Percentiles rank a stretch among this genome's conserved stretches.
phyloP scores from a whole-genome alignment of 768 basidiomycete species.

The Boletus subcaerulescens region DNA sequence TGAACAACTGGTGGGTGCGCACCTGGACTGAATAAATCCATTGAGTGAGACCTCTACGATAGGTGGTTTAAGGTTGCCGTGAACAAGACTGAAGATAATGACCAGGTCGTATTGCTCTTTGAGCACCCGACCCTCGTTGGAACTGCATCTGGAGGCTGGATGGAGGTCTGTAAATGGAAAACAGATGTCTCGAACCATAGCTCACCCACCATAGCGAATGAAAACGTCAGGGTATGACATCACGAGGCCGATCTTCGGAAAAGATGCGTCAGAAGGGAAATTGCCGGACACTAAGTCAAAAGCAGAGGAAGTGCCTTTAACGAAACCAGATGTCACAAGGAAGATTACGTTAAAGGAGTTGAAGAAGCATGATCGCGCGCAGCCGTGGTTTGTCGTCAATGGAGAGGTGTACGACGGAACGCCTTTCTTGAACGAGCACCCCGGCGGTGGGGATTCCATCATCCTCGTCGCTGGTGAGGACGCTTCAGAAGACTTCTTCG shows the following conservation, averaged over 20 bases:
- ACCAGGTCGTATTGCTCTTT: constrained; percentile 36
- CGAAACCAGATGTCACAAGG: constrained; percentile 41
- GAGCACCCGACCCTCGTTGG: constrained; percentile 61
- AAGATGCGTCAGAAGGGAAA: neutral
- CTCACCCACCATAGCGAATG: constrained; percentile 33
- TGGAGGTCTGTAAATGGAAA: constrained; percentile 38
- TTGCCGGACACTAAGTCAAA: neutral
- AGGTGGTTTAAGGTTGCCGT: constrained; percentile 60
- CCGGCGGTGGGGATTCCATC: constrained; percentile 57
- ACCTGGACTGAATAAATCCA: neutral
- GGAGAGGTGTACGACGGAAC: constrained; percentile 57
- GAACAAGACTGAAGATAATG: constrained; percentile 32
- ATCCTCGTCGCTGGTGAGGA: constrained; percentile 55
- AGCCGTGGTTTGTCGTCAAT: constrained; percentile 52
- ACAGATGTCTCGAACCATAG: neutral
- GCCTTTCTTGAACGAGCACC: constrained; percentile 51
- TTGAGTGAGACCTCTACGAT: neutral
- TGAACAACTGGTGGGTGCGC: constrained; percentile 44
- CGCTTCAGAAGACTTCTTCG: constrained; percentile 61
- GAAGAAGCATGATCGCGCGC: constrained; percentile 33
- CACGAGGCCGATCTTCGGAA: constrained; percentile 38
- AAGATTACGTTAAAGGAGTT: constrained; percentile 46
- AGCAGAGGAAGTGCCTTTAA: constrained; percentile 37
- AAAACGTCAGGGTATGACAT: constrained; percentile 45
- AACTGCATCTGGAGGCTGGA: constrained; percentile 52